Evolutionary conservation across 1,284 basidiomycete species (phyloP), one percentile per base, ranked within the genome.

Genomic region (Wolfiporia cocos): DNA sequence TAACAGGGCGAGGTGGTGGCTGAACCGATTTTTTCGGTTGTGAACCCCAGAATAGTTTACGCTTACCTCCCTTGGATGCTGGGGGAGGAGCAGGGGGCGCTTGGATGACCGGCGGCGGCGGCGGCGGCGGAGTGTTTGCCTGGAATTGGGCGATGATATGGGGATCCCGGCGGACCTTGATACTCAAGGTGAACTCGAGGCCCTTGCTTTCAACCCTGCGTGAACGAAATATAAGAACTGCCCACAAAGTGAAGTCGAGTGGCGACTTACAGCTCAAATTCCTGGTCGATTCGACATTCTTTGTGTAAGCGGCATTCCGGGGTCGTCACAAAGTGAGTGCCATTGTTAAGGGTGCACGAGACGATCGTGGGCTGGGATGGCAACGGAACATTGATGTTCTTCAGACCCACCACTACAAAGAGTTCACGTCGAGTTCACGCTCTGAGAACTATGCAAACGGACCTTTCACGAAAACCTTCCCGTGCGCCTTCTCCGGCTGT

Each of bases 401-500:
- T 84, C 43, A 92, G 71, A n/a, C 82, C 81, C 20, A 89, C 59
- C n/a, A 95, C 91, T 92, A 53, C 14, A 37, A 35, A 9, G 12
- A 24, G 5, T 5, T 7, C 10, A 36, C 15, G 10, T 26, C 29
- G 20, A 14, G 5, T 2, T 4, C 12, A 20, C 15, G 11, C 3
- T 3, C 6, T 12, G 22, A n/a, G 12, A 4, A 6, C 22, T 10
- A 24, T 20, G 26, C 26, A 6, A 4, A 56, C 71, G 47, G 47
- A 83, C 90, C 86, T 73, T 87, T 86, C 42, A 99, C 90, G 57
- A 98, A 99, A 20, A 97, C 86, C 55, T 95, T 96, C 35, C 92
- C 93, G 45, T 87, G 80, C 1, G 83, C 74, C 57, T 91, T 93
- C 40, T 82, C 85, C 15, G 76, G 68, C 47, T 81, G 85, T 45